phyloP scores from a whole-genome alignment of 1,284 basidiomycete genomes.

The Moesziomyces sp. region DNA sequence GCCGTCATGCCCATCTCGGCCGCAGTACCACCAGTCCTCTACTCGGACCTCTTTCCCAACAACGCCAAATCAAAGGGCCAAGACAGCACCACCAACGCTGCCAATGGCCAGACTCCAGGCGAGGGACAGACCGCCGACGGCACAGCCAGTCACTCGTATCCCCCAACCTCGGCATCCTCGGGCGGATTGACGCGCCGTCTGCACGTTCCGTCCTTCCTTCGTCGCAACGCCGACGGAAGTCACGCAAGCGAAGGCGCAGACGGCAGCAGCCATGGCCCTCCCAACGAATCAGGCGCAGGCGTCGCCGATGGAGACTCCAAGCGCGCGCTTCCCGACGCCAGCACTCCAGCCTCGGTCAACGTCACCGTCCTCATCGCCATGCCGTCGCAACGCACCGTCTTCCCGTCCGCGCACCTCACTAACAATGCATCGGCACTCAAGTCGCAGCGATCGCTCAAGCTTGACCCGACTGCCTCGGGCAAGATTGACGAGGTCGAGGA shows the following conservation, averaged over 20 bases:
- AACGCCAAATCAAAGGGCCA: slow-evolving; percentile 2
- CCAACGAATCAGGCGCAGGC: slow-evolving; percentile 9
- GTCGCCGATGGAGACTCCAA: slow-evolving; percentile 8
- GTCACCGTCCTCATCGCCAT: slow-evolving; percentile 62
- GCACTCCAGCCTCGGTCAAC: slow-evolving; percentile 51
- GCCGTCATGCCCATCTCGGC: slow-evolving; percentile 59
- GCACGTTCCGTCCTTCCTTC: slow-evolving; percentile 44
- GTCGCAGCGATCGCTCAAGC: slow-evolving; percentile 27
- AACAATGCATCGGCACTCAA: slow-evolving; percentile 18
- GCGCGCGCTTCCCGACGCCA: slow-evolving; percentile 14
- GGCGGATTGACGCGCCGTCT: slow-evolving; percentile 25
- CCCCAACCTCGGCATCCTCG: slow-evolving; percentile 12
- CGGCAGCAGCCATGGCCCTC: background rate
- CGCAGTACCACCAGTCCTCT: slow-evolving; percentile 48
- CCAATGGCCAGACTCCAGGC: background rate
- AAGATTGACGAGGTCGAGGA: slow-evolving; percentile 54
- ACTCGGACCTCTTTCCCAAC: slow-evolving; percentile 39
- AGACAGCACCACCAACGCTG: slow-evolving; percentile 3
- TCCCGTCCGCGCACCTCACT: slow-evolving; percentile 28
- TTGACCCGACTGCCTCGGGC: slow-evolving; percentile 14
- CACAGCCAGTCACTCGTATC: slow-evolving; percentile 25
- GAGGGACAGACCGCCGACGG: slow-evolving; percentile 4
- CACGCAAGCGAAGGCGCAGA: slow-evolving; percentile 10
- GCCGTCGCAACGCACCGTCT: slow-evolving; percentile 59
- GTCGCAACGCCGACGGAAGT: slow-evolving; percentile 22